phyloP scores from a whole-genome alignment of 805 yeast genomes.

The Zygosaccharomyces lentus region DNA sequence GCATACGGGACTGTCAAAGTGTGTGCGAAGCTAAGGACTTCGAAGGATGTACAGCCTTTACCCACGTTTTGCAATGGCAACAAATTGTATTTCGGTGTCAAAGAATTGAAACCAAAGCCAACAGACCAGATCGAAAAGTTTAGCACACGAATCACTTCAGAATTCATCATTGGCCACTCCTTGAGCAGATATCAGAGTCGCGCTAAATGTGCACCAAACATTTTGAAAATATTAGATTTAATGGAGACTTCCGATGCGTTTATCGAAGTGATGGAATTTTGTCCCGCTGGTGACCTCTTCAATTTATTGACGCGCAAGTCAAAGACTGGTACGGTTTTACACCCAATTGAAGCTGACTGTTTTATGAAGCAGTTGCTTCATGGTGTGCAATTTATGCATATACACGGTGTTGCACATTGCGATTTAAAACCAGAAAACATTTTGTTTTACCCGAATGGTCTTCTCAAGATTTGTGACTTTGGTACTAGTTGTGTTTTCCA shows the following conservation, averaged over 20 bases:
- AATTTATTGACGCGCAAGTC: slow-evolving; percentile 48
- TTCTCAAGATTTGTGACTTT: slow-evolving; percentile 73
- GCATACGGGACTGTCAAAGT: slow-evolving; percentile 90
- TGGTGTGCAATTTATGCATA: slow-evolving; percentile 82
- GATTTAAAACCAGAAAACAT: slow-evolving; percentile 89
- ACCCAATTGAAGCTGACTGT: slow-evolving; percentile 75
- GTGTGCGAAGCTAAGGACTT: slow-evolving; percentile 52
- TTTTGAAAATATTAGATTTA: slow-evolving; percentile 74
- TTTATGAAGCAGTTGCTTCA: slow-evolving; percentile 79
- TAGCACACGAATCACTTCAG: slow-evolving; percentile 80
- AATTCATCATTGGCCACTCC: slow-evolving; percentile 81
- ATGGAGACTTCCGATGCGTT: slow-evolving; percentile 69
- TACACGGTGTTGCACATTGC: slow-evolving; percentile 90
- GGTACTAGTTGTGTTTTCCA: slow-evolving; percentile 89
- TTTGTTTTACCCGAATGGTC: slow-evolving; percentile 61
- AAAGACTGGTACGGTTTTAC: slow-evolving; percentile 46
- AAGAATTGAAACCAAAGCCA: slow-evolving; percentile 80
- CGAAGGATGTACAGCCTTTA: slow-evolving; percentile 12
- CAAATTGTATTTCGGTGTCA: slow-evolving; percentile 73
- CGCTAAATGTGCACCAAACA: slow-evolving; percentile 44
- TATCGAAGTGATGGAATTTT: slow-evolving; percentile 91
- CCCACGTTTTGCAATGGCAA: slow-evolving; percentile 64
- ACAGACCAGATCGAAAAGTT: slow-evolving; percentile 91
- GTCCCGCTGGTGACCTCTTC: slow-evolving; percentile 78
- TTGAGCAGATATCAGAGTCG: slow-evolving; percentile 48